Evolutionary conservation across 2,329 filamentous ascomycete species (phyloP).

Genomic region (Lecanicillium sp.): DNA sequence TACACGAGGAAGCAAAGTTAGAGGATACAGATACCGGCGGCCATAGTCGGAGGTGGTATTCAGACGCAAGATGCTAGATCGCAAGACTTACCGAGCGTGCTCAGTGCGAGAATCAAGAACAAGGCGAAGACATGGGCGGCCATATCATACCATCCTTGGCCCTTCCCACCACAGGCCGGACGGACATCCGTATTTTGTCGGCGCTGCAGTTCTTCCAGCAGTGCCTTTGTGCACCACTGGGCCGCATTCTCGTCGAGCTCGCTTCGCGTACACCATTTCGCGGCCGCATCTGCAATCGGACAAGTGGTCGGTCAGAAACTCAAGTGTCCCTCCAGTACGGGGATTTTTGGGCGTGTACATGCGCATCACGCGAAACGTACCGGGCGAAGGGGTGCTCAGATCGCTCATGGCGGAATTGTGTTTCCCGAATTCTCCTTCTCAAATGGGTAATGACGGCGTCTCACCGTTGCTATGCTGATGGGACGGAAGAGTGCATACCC

Average conservation of each 20-base stretch:
- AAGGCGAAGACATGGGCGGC: slow-evolving; percentile 62
- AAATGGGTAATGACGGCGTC: not conserved
- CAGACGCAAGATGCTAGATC: too few species aligned
- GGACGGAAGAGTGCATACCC: not conserved
- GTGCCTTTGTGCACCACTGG: slow-evolving; percentile 45
- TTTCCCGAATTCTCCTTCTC: not conserved
- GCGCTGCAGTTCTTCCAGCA: slow-evolving; percentile 47
- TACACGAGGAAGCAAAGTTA: too few species aligned
- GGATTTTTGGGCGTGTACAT: too few species aligned
- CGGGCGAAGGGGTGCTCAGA: slow-evolving; percentile 1
- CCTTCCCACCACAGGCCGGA: slow-evolving; percentile 47
- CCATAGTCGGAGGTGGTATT: too few species aligned
- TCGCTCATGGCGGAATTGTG: slow-evolving; percentile 6
- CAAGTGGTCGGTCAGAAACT: too few species aligned
- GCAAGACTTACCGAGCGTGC: slow-evolving; percentile 46
- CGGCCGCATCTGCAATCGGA: too few species aligned
- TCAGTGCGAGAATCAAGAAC: slow-evolving; percentile 57
- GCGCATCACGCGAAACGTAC: slow-evolving; percentile 7
- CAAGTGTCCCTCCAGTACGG: too few species aligned
- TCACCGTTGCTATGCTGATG: not conserved
- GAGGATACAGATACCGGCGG: too few species aligned
- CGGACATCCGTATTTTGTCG: slow-evolving; percentile 35
- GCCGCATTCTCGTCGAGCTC: slow-evolving; percentile 22
- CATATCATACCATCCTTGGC: slow-evolving; percentile 56
- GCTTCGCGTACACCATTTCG: too few species aligned